Conservation (phyloP, 805 yeast species). For the Lachancea lanzarotensis region DNA sequence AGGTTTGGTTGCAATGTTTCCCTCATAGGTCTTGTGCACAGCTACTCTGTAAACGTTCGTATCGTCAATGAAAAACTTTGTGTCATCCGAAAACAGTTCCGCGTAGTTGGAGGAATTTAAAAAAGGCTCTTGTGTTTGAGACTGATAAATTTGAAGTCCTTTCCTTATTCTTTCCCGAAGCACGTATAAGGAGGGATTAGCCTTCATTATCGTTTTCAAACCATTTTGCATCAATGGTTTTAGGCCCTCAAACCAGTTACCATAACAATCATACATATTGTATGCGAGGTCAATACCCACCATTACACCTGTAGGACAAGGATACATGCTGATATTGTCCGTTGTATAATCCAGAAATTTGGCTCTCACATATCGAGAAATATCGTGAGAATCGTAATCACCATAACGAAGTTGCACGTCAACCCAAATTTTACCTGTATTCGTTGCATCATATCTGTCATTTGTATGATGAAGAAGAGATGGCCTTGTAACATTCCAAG, state of each 20-base stretch:
- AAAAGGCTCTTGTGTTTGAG: conserved; percentile 88
- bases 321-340: conserved; percentile 78
- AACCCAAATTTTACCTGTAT: conserved; percentile 76
- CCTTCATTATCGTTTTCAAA: conserved; percentile 88
- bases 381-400: conserved; percentile 96
- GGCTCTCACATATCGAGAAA: conserved; percentile 86
- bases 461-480: conserved; percentile 67
- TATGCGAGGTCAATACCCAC: conserved; percentile 90
- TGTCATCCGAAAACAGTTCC: conserved; percentile 78
- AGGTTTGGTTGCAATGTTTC: conserved; percentile 86
- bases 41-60: conserved; percentile 90
- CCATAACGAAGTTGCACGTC: conserved; percentile 95
- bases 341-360: conserved; percentile 89
- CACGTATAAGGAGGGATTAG: conserved; percentile 88
- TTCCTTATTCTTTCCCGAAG: conserved; percentile 89
- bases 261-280: conserved; percentile 93
- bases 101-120: conserved; percentile 85
- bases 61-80: conserved; percentile 85
- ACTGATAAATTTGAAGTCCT: conserved; percentile 87
- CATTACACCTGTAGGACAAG: conserved; percentile 88
- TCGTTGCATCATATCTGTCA: conserved; percentile 53
- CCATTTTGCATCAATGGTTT: conserved; percentile 87
- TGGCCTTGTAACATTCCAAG: conserved; percentile 81
- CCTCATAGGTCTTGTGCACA: conserved; percentile 86
- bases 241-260: conserved; percentile 95